Evolutionary conservation across 495 filamentous ascomycete genomes (phyloP), one percentile per base, ranked within the genome.

Genomic region (Pseudotulostoma volvatum): DNA sequence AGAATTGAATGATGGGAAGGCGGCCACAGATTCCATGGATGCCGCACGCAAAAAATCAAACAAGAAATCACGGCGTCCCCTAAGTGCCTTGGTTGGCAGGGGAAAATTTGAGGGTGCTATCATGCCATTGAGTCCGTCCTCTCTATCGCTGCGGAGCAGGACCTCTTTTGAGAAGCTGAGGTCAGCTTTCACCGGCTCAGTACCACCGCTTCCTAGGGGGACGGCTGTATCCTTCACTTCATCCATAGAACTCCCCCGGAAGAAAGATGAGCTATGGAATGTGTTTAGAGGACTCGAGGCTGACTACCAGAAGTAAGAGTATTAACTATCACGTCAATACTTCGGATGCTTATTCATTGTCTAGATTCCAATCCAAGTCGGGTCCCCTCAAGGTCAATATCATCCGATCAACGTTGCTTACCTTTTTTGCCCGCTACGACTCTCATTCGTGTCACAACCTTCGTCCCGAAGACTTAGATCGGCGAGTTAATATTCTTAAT

Each of bases 211-310:
- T 32, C 70, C 72, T 9, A 68, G 64, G 32, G 53, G 45, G 4
- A 49, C 54, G 5, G 48, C 55, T 9, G 43, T 48, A 23, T 53
- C 48, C 13, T 47, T 48, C 11, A 52, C 52, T 3, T 46, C 60
- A 19, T 53, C 52, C 36, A 39, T 64, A 20, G 68, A 74, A 20
- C 39, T 51, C 28, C 51, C 61, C 13, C 61, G 71, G 23, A 77
- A 72, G 42, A 79, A 79, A 48, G 90, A 97, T 54, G 84, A 88
- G 41, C 66, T 96, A n/a, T 95, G 85, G 86, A 75, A 68, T 9
- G 68, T 77, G 19, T 97, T 94, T 46, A 76, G 80, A 19, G 68
- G 65, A 9, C 61, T 97, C 7, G 90, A 97, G 45, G 69, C 68
- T 18, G 92, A 95, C 45, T 90, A 73, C 51, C 70, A 79, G 45